Evolutionary conservation across 805 yeast species (phyloP), one percentile per base, ranked within the genome.

Genomic region (Phaffomyces thermotolerans): DNA sequence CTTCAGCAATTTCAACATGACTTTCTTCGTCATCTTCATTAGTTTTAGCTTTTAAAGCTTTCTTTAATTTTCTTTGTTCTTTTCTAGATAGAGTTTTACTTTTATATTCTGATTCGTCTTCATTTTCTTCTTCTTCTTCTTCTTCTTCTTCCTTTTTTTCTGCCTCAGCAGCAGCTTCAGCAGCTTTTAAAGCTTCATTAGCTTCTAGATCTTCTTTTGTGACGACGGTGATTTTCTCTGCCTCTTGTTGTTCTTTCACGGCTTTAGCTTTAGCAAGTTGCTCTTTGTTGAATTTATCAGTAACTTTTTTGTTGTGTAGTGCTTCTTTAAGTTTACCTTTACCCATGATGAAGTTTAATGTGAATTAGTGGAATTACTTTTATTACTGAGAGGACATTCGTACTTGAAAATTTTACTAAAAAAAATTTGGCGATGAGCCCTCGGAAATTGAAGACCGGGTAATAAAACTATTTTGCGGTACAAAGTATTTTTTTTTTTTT

Each of bases 31-130:
- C 52, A 32, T 46, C 47, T 36, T 50, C 65, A 44, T 47, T 27
- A 22, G 46, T 18, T 41, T 50, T 46, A 18, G 53, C 43, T 50
- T 54, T 38, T 12, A 51, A 45, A 59, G 60, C 60, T 50, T 78
- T 78, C 69, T 77, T 78, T 62, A 78, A 64, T 54, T 71, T 67
- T 66, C 84, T 76, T 58, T 71, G 72, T 41, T 79, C 84, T 53
- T 79, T 82, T 63, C 76, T 80, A 38, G 86, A 79, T 44, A 81
- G 66, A 17, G 71, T 66, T 22, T 62, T 58, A 50, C 79, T 72
- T 50, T 78, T 65, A 45, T 75, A 76, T 49, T 55, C 49, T n/a
- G 40, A 36, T 27, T 45, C 43, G 22, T 50, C 51, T 34, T 45
- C 53, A 20, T 45, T 50, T 35, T 54, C 52, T 44, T 45, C 54